Base-by-base conservation (phyloP, 768 basidiomycete species). In the Roridomyces roridus region DNA sequence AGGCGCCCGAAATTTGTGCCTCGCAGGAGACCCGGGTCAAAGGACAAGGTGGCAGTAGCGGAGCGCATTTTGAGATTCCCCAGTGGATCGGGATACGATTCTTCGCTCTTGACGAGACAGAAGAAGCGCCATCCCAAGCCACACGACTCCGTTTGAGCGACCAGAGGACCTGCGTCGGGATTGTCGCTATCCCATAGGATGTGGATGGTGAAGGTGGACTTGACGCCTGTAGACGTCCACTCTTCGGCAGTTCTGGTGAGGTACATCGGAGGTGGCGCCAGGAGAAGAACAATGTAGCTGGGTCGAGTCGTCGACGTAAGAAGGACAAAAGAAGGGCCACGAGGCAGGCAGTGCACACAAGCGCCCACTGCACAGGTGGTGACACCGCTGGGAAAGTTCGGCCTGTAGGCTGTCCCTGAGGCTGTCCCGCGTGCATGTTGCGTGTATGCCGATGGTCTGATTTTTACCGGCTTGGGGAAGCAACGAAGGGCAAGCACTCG, bases 51-150 rank as follows among this genome's bases (percentile, higher is more conserved):
- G 6, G 51, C 46, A 6, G 26, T 8, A 14, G 15, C 31, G 15
- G 35, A 44, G 44, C 48, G 17, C 1, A 20, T 20, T 10, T 20
- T 40, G 17, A 26, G 34, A 14, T 51, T 35, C 3, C 20, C 23
- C 7, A 37, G 41, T 1, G 55, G 43, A 9, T 21, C 8, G 5
- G 47, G 9, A 6, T 14, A 21, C 21, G 48, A 51, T 17, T 40
- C 18, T 3, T 7, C 35, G 10, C 26, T 10, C 2, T 26, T 43
- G 6, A 46, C 11, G 0, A 12, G 0, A 37, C 49, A 55, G 1
- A 24, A 35, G 24, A 60, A 56, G 31, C 49, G 39, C 59, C 59
- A 60, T 1, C 60, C 60, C 50, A 37, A 50, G 39, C 60, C 60
- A 37, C 60, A 62, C 24, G 53, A 25, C 6, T 23, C 28, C 12